Evolutionary conservation across 305 asterid species (phyloP).

Genomic region (Fraxinus velutina): DNA sequence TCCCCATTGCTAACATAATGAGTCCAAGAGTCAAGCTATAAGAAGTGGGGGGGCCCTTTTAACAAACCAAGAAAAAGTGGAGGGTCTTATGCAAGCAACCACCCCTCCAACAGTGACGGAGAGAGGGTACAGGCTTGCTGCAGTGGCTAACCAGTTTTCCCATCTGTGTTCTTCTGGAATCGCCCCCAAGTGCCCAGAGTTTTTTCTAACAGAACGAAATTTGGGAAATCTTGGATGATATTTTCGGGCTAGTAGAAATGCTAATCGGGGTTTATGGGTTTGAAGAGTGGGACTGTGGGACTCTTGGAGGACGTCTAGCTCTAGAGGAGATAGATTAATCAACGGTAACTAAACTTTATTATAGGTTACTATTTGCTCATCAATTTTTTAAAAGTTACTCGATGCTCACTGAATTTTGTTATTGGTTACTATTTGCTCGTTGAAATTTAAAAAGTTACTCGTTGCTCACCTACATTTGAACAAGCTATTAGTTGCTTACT

Average conservation of each 20-base stretch:
- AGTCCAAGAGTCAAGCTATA: conserved; percentile 74
- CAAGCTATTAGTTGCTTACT: too few species aligned
- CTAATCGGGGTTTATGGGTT: conserved; percentile 30
- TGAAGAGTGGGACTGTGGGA: conserved; percentile 30
- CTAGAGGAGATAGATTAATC: conserved; percentile 22
- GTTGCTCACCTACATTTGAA: too few species aligned
- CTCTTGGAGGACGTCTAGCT: conserved; percentile 23
- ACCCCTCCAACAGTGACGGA: conserved; percentile 75
- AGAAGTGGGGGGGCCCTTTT: conserved; percentile 42
- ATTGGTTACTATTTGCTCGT: too few species aligned
- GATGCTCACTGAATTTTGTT: too few species aligned
- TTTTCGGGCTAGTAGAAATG: conserved; percentile 22
- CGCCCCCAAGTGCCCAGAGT: conserved; percentile 25
- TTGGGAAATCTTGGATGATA: conserved; percentile 21
- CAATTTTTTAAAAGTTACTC: too few species aligned
- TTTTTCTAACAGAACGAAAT: conserved; percentile 22
- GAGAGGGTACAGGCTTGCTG: conserved; percentile 79
- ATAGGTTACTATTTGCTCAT: too few species aligned
- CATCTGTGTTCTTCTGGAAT: conserved; percentile 41
- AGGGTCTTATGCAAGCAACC: conserved; percentile 63
- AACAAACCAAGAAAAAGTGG: conserved; percentile 77
- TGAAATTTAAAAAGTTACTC: too few species aligned
- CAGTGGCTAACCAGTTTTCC: conserved; percentile 55
- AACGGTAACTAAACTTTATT: too few species aligned
- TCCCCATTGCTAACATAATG: conserved; percentile 84